Evolutionary conservation across 306 rosid genomes (phyloP), one percentile per base, ranked within the genome.

Genomic region (Cucumis hystrix): DNA sequence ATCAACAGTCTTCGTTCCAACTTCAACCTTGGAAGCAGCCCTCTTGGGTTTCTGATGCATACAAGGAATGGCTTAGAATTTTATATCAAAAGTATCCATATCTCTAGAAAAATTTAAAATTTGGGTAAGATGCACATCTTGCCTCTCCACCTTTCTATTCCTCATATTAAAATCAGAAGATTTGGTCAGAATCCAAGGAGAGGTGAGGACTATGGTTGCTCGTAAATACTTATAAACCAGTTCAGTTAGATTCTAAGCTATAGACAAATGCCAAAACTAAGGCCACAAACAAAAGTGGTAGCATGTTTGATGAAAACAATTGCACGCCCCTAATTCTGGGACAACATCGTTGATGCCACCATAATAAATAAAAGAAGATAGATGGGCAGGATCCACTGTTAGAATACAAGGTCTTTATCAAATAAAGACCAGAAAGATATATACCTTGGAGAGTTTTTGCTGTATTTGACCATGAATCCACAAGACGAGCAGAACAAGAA

Each of bases 391-490:
- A 28, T 49, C 60, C 60, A 73, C 49, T 10, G 54, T 52, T 73
- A 17, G 62, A 54, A 30, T 10, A 10, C 23, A 71, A 8, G 18
- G 20, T 33, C 43, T 9, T 43, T 68, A 40, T 41, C 23, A 76
- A 52, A 72, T 51, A 23, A 73, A 54, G 77, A 33, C 63, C 17
- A 51, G 21, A 33, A 73, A 73, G 30, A 52, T 51, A 10, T 73
- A 75, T 89, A 92, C 97, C 99, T 92, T 95, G 55, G 97, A 90
- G 49, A 90, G 87, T 71, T 73, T 73, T 52, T 87, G 68, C 83
- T 95, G 93, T 77, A 88, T 79, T 88, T 89, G 98, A 84, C 97
- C 93, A 37, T 88, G 88, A 86, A 90, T 80, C 97, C 97, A 92
- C 68, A 92, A 71, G 35, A 87, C 95, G 39, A 88, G 79, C 40